Evolutionary conservation across 306 rosid genomes (phyloP), one percentile per base, ranked within the genome.

Genomic region (Glycyrrhiza uralensis): DNA sequence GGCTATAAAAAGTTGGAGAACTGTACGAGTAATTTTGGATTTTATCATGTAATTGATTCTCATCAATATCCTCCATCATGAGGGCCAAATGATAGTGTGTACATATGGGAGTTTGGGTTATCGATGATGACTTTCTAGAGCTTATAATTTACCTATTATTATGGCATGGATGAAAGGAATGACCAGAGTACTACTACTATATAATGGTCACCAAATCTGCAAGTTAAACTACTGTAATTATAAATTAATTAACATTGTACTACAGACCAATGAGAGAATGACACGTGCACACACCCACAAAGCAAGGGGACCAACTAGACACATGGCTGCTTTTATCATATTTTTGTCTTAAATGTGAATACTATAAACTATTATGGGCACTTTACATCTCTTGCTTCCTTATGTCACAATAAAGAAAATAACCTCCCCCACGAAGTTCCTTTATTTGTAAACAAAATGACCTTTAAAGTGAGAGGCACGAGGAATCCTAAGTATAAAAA

Each of bases 401-500:
- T 74, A 52, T 78, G 78, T 46, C 56, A 8, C 66, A 66, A 17
- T 51, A 71, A 71, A 74, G 77, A 52, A n/a, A 57, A 67, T 71
- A 58, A 18, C 22, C 46, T 72, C n/a, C 64, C 67, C 81, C 74
- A 14, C 81, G 30, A 38, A 35, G 54, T 62, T 67, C 23, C 81
- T 74, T 81, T 72, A 59, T 44, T 61, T 81, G 71, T 62, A 71
- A 71, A 71, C 76, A 82, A 77, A 81, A 59, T 72, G 75, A 73
- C 36, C 66, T 77, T 71, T 82, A 80, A 92, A 88, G 95, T 46
- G 67, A 49, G 19, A 71, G 74, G 74, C 66, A 83, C 59, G 32
- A 83, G 89, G 96, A 87, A 88, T 88, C 96, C 96, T 50, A 90
- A 84, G 96, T 81, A 52, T 68, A 77, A 75, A 77, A 75, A 84